Conservation (phyloP, 1,284 basidiomycete species). For the Boletus sp. region DNA sequence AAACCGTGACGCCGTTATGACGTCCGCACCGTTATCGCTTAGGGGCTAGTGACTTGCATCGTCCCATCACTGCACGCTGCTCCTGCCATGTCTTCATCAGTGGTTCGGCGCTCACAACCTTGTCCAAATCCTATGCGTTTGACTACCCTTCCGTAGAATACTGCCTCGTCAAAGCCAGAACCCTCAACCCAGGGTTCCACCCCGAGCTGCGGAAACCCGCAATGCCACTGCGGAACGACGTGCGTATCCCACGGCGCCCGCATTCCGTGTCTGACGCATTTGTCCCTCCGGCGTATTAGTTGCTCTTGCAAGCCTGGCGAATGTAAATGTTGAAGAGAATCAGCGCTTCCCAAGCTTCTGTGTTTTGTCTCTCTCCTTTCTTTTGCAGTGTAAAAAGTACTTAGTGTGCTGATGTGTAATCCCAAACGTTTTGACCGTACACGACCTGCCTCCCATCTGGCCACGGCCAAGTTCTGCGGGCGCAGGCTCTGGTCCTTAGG, state of each 20-base stretch:
- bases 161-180: slow-evolving; percentile 11
- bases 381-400: not conserved
- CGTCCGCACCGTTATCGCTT: not conserved
- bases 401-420: not conserved
- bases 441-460: not conserved
- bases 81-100: slow-evolving; percentile 17
- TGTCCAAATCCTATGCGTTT: not conserved
- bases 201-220: slow-evolving; percentile 27
- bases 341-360: not conserved
- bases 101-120: not conserved
- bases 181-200: slow-evolving; percentile 8
- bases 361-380: not conserved
- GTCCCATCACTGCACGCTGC: too few relatives aligned
- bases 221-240: slow-evolving; percentile 24
- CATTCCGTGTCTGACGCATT: not conserved
- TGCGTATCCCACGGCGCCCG: slow-evolving; percentile 5
- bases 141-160: slow-evolving; percentile 5
- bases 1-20: too few relatives aligned
- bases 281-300: slow-evolving; percentile 2
- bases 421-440: not conserved
- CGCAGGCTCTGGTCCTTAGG: too few relatives aligned
- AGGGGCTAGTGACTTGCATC: not conserved
- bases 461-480: too few relatives aligned
- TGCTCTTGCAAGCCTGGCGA: slow-evolving; percentile 26
- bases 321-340: slow-evolving; percentile 21